Base-by-base conservation (phyloP, 805 yeast genomes). In the Candida krabiensis region DNA sequence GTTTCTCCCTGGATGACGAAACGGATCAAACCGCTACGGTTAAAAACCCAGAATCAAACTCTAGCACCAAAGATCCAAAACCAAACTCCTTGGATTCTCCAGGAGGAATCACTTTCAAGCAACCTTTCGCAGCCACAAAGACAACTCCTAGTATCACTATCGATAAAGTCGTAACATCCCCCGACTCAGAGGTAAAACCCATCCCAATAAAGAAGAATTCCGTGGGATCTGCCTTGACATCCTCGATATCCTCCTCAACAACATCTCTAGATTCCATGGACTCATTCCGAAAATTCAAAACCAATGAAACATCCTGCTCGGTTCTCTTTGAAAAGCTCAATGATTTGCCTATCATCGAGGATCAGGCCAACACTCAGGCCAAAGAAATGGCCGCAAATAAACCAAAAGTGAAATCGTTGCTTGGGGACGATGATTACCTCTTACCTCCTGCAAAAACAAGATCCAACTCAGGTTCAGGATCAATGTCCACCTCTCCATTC, bases 331-430 rank as follows among this genome's bases (percentile, higher is more conserved):
- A 54, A 21, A 52, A 47, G 38, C 41, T 56, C 30, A 51, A 55
- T 37, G 54, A 46, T 35, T 41, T 54, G 30, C 56, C 61, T 6
- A 28, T 35, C 4, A 54, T 53, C 35, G 50, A 49, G 26, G 59
- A 52, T 31, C 49, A 43, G 39, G 46, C 38, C 11, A 46, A 39
- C 35, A 45, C 38, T 24, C 23, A 36, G 28, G 49, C 41, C 13
- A 38, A 28, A 33, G 55, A 36, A 33, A 21, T 22, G 19, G 44
- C 40, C 1, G 28, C 39, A 17, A 19, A 41, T 9, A 46, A 41
- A 19, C 40, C 48, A 2, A 52, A 42, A 23, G 56, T 55, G 19
- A 49, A 47, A 35, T 54, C 59, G 2, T 33, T 55, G 27, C 35
- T 54, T 8, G 44, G 36, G 8, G 47, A 46, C 16, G 17, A 23